phyloP scores from a whole-genome alignment of 106 monocot species.

The Platanthera guangdongensis region DNA sequence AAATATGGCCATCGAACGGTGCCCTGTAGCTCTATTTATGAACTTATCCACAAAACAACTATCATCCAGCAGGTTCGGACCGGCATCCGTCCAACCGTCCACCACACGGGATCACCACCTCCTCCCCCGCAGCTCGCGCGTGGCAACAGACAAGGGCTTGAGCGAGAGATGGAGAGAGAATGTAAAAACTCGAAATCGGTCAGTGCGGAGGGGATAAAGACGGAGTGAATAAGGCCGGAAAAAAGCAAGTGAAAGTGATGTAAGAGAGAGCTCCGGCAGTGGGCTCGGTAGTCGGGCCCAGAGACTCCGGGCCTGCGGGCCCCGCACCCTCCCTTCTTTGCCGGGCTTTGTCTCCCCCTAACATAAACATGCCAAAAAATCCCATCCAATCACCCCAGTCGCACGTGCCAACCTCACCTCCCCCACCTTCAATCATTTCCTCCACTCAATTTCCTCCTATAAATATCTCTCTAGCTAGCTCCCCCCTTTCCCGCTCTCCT shows the following conservation, averaged over 20 bases:
- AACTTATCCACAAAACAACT: no score
- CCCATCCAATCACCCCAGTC: conserved; percentile 1
- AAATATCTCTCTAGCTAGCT: not conserved
- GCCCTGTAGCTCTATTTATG: no score
- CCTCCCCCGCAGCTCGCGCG: conserved; percentile 5
- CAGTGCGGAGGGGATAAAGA: conserved; percentile 10
- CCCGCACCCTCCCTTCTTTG: conserved; percentile 5
- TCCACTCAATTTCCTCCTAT: not conserved
- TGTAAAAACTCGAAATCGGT: conserved; percentile 8
- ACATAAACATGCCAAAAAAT: conserved; percentile 10
- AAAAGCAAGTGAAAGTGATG: conserved; percentile 5
- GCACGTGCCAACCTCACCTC: conserved; percentile 1
- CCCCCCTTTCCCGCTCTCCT: not conserved
- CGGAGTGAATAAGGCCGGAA: conserved; percentile 13
- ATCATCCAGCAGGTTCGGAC: not conserved
- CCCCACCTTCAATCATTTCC: conserved; percentile 10
- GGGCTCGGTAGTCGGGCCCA: not conserved
- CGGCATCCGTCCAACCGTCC: not conserved
- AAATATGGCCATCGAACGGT: no score
- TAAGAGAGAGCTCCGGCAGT: not conserved
- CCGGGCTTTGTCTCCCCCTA: conserved; percentile 9
- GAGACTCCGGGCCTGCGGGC: not conserved
- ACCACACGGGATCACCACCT: not conserved
- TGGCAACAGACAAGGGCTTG: not conserved
- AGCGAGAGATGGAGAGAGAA: conserved; percentile 5